Percentiles rank a stretch among this genome's conserved stretches.
Conservation (phyloP, 1,284 basidiomycete genomes). For the Malassezia caprae region DNA sequence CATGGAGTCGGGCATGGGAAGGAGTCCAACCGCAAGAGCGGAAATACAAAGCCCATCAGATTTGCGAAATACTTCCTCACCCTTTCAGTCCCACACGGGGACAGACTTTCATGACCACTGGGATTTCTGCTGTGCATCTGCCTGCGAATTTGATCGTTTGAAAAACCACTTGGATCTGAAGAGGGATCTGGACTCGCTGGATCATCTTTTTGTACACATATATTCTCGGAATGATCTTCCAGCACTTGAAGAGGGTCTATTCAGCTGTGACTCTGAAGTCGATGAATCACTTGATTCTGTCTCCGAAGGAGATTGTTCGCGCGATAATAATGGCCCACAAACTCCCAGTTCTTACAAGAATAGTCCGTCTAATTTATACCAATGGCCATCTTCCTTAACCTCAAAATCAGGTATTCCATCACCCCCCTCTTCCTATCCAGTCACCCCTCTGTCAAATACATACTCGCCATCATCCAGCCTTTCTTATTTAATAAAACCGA, state of each 20-base stretch:
- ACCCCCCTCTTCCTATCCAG: background rate
- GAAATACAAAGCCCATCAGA: background rate
- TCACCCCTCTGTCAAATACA: background rate
- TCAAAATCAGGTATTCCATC: background rate
- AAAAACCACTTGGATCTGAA: background rate
- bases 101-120: background rate
- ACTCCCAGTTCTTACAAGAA: background rate
- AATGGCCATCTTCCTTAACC: background rate
- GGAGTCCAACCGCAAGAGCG: background rate
- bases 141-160: conserved; percentile 9
- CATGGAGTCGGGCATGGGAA: background rate
- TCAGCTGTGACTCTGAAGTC: background rate
- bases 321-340: background rate
- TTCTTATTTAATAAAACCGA: background rate
- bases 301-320: background rate
- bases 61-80: background rate
- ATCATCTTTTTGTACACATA: background rate
- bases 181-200: background rate
- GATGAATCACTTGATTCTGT: background rate
- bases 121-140: conserved; percentile 2
- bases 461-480: background rate
- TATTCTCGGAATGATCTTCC: background rate
- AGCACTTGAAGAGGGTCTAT: background rate
- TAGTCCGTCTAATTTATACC: background rate
- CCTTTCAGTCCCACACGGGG: background rate